These are phyloP conservation scores for Mycena chlorophos DNA, from an alignment of 768 basidiomycete genomes.

Conservation along the genomic window DNA sequence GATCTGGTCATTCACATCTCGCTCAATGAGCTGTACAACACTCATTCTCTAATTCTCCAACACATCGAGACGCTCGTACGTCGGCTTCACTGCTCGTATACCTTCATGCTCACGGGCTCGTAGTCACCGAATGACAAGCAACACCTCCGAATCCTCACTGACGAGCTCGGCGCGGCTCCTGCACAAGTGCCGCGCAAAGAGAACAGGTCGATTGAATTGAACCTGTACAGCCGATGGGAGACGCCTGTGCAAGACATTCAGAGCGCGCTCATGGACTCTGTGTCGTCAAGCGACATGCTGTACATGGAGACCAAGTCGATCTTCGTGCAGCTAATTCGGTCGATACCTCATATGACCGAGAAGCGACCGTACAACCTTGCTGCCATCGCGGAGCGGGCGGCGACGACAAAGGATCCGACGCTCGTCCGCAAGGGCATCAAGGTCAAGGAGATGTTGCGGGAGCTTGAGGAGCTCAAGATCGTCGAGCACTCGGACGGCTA, in stretches of 20 bases:
- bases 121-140: constrained; percentile 98
- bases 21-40: constrained; percentile 98
- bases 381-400: constrained; percentile 89
- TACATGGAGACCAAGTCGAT: constrained; percentile 99
- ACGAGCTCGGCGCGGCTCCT: constrained; percentile 93
- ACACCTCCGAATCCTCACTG: constrained; percentile 92
- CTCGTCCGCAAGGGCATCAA: constrained; percentile 98
- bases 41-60: constrained; percentile 91
- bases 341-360: constrained; percentile 80
- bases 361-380: constrained; percentile 88
- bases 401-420: constrained; percentile 94
- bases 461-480: constrained; percentile 87
- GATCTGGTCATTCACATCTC: constrained; percentile 98
- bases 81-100: constrained; percentile 9
- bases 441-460: constrained; percentile 98
- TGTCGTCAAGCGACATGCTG: constrained; percentile 96
- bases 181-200: constrained; percentile 97
- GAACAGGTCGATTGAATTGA: constrained; percentile 89
- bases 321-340: constrained; percentile 95
- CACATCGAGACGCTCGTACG: constrained; percentile 92
- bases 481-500: constrained; percentile 82
- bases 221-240: constrained; percentile 97
- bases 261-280: constrained; percentile 93
- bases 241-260: constrained; percentile 98
- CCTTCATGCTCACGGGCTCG: constrained; percentile 7